Percentiles rank a stretch among this genome's conserved stretches.
phyloP scores from a whole-genome alignment of 2,329 filamentous ascomycete species.

The Cercospora sp. region DNA sequence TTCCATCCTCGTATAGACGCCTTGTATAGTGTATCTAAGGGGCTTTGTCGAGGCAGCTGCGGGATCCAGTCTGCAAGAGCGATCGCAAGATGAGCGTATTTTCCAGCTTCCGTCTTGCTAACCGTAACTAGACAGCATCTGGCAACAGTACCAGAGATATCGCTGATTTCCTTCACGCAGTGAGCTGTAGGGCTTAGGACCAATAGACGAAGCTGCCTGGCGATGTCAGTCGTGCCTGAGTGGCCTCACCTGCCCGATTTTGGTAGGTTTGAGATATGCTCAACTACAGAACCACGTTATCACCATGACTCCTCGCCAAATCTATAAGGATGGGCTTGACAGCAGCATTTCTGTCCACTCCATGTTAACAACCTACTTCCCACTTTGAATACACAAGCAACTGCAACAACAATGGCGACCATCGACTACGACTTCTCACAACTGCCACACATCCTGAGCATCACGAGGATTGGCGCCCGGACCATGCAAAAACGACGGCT shows the following conservation, averaged over 20 bases:
- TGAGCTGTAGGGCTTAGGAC: background rate
- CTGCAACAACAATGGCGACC: background rate
- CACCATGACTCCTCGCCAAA: background rate
- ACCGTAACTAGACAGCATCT: too few relatives aligned
- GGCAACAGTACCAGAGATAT: background rate
- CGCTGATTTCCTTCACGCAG: background rate
- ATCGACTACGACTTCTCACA: background rate
- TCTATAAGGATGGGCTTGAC: background rate
- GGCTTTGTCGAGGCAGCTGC: too few relatives aligned
- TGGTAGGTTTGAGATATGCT: background rate
- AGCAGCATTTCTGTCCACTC: background rate
- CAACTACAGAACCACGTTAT: background rate
- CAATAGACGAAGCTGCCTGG: background rate
- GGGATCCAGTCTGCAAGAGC: too few relatives aligned
- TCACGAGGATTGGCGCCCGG: background rate
- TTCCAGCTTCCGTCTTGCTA: too few relatives aligned
- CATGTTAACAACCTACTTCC: background rate
- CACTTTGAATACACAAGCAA: background rate
- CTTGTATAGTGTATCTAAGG: too few relatives aligned
- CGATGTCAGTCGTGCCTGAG: background rate
- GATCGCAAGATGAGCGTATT: too few relatives aligned
- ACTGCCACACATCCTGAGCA: background rate
- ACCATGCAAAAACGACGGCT: background rate
- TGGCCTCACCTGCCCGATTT: background rate
- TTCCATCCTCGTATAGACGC: too few relatives aligned